Conservation (phyloP, 2,329 filamentous ascomycete genomes). For the Fulvia fulva region DNA sequence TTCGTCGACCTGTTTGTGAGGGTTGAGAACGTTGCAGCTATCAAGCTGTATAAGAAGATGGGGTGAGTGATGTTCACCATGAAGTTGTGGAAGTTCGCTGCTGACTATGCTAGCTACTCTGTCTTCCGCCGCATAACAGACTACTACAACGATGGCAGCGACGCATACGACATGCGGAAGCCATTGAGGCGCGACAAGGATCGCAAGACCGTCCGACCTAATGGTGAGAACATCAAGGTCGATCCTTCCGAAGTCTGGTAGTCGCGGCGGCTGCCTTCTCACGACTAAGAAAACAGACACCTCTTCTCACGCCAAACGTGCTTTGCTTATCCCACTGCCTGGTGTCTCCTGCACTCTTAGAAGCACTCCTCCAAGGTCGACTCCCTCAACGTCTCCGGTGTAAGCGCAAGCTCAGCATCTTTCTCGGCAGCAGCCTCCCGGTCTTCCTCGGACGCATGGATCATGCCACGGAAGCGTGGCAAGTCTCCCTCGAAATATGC, state of each 20-base stretch:
- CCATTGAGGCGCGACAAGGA: conserved; percentile 76
- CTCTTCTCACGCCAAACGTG: too few relatives aligned
- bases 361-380: neutral
- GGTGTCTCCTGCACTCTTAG: neutral
- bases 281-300: too few relatives aligned
- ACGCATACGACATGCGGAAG: conserved; percentile 97
- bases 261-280: neutral
- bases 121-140: conserved; percentile 84
- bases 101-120: conserved; percentile 53
- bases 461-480: neutral
- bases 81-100: neutral
- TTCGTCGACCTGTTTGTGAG: conserved; percentile 95
- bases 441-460: too few relatives aligned
- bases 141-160: conserved; percentile 93
- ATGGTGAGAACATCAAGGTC: conserved; percentile 76
- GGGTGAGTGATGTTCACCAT: conserved; percentile 51
- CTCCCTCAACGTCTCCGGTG: neutral
- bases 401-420: neutral
- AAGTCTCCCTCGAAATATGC: neutral
- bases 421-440: neutral
- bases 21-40: conserved; percentile 80
- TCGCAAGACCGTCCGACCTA: conserved; percentile 69
- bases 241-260: conserved; percentile 82
- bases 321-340: too few relatives aligned
- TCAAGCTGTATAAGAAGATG: conserved; percentile 83